Conservation (phyloP, 345 rosid genomes). For the Bruguiera gymnorhiza region DNA sequence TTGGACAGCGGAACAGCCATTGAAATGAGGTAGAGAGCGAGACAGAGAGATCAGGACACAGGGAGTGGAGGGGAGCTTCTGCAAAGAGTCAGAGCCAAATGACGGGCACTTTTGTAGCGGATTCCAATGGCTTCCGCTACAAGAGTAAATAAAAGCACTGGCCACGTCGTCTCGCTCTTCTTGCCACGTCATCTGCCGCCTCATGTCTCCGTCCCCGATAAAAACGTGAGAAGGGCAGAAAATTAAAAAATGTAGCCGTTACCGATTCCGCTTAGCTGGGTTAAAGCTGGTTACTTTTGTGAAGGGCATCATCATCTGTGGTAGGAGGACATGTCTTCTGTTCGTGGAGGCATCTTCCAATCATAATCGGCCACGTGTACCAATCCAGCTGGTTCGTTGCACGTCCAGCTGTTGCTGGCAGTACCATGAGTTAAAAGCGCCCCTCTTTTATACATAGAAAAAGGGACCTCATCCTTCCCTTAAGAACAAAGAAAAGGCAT, state of each 20-base stretch:
- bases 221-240: background rate
- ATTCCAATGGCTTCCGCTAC: slow-evolving; percentile 24
- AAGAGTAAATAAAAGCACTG: slow-evolving; percentile 1
- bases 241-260: slow-evolving; percentile 47
- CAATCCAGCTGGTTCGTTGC: slow-evolving; percentile 34
- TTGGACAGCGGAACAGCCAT: slow-evolving; percentile 24
- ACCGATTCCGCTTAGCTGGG: slow-evolving; percentile 33
- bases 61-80: slow-evolving; percentile 6
- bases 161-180: slow-evolving; percentile 14
- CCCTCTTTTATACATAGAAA: background rate
- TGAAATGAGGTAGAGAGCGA: background rate
- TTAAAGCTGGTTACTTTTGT: slow-evolving; percentile 29
- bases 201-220: slow-evolving; percentile 10
- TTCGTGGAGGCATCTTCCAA: background rate
- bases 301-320: slow-evolving; percentile 9
- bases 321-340: slow-evolving; percentile 23
- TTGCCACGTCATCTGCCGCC: slow-evolving; percentile 48
- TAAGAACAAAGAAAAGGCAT: fast-evolving
- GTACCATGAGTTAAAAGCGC: slow-evolving; percentile 16
- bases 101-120: slow-evolving; percentile 37
- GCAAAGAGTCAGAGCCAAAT: background rate
- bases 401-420: slow-evolving; percentile 47
- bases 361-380: background rate
- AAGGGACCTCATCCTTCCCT: background rate
- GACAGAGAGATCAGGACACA: background rate